These are phyloP conservation scores for Trifolium fragiferum DNA, from an alignment of 306 rosid genomes.

Conservation along the genomic window DNA sequence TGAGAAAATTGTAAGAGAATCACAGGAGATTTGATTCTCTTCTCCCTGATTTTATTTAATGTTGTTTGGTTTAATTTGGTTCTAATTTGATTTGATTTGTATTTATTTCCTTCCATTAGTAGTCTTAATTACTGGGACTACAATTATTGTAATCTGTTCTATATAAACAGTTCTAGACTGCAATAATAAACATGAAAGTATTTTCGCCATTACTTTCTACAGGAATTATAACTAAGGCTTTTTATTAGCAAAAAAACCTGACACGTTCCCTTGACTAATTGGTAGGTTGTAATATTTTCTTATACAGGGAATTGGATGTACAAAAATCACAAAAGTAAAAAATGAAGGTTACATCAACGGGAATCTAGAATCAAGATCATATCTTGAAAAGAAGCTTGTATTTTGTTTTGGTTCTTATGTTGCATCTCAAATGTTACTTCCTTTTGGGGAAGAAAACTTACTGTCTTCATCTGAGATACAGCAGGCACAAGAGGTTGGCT, in stretches of 20 bases:
- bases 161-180: conserved; percentile 6
- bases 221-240: conserved; percentile 2
- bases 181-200: not conserved
- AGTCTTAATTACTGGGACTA: not conserved
- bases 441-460: conserved; percentile 94
- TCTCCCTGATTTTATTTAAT: not conserved
- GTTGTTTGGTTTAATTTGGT: not conserved
- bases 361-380: conserved; percentile 88
- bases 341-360: conserved; percentile 69
- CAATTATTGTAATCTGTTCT: not conserved
- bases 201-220: conserved; percentile 8
- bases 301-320: conserved; percentile 91
- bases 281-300: conserved; percentile 39
- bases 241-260: conserved; percentile 29
- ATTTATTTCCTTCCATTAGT: not conserved
- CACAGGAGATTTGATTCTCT: not conserved
- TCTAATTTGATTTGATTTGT: not conserved
- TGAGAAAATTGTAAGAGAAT: not conserved
- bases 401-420: conserved; percentile 94
- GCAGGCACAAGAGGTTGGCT: conserved; percentile 92
- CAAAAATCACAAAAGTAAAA: conserved; percentile 81
- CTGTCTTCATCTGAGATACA: conserved; percentile 79
- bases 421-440: conserved; percentile 90
- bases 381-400: conserved; percentile 93
- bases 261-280: conserved; percentile 34